These are phyloP conservation scores for Suillus tomentosus DNA, from an alignment of 768 basidiomycete species.

Conservation along the genomic window DNA sequence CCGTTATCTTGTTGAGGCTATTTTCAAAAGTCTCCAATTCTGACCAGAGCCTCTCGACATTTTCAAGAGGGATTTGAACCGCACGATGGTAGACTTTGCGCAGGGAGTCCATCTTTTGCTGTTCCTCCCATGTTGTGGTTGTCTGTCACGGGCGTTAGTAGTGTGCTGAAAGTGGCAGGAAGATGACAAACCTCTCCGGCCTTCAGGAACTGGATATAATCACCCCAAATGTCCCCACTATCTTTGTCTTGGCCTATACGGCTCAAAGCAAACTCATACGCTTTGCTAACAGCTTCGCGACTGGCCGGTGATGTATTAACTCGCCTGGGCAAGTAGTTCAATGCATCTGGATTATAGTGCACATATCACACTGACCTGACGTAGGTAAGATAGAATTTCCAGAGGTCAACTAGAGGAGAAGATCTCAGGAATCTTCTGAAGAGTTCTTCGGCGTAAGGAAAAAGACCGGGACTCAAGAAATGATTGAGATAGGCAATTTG, in stretches of 20 bases:
- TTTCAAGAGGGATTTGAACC: conserved; percentile 92
- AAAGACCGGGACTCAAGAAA: conserved; percentile 65
- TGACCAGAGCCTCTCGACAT: conserved; percentile 90
- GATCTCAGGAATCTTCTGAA: conserved; percentile 86
- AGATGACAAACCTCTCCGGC: conserved; percentile 64
- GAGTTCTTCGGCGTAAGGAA: conserved; percentile 80
- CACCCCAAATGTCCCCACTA: conserved; percentile 89
- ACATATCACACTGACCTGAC: conserved; percentile 64
- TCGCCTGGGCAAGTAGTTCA: conserved; percentile 47
- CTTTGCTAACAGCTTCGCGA: conserved; percentile 78
- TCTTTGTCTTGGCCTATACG: conserved; percentile 92
- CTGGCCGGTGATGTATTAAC: conserved; percentile 66
- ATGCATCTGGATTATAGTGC: conserved; percentile 12
- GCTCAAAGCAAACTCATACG: conserved; percentile 91
- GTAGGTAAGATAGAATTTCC: conserved; percentile 93
- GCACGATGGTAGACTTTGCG: conserved; percentile 93
- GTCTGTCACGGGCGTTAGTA: conserved; percentile 41
- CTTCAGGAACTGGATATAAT: conserved; percentile 89
- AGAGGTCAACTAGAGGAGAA: conserved; percentile 87
- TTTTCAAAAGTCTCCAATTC: conserved; percentile 94
- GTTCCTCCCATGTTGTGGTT: conserved; percentile 90
- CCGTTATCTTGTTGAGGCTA: conserved; percentile 84
- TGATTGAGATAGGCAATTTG: conserved; percentile 86
- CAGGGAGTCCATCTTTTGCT: conserved; percentile 92
- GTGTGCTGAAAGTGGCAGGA: neutral